Percentiles rank a stretch among this genome's conserved stretches.
Evolutionary conservation across 768 basidiomycete genomes (phyloP).

Genomic region (Lepiota venenata): DNA sequence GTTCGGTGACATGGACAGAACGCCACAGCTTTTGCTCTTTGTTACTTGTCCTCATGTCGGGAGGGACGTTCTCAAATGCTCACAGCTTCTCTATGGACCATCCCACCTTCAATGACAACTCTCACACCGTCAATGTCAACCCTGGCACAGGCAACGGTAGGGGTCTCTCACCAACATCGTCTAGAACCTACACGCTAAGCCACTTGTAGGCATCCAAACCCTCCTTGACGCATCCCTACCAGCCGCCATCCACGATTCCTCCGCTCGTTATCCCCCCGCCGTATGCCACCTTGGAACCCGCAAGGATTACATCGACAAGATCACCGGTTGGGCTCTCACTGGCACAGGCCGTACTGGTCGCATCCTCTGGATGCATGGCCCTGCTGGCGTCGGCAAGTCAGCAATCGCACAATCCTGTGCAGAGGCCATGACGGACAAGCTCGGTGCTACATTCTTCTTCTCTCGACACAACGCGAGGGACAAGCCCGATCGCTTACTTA

Average conservation of each 20-base stretch:
- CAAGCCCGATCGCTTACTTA: not conserved
- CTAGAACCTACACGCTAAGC: too few relatives aligned
- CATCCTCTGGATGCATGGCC: not conserved
- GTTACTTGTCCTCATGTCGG: too few relatives aligned
- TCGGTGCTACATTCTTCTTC: constrained; percentile 9
- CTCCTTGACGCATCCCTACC: too few relatives aligned
- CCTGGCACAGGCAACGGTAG: too few relatives aligned
- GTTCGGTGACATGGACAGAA: too few relatives aligned
- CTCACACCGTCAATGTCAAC: too few relatives aligned
- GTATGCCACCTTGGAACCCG: not conserved
- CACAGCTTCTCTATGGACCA: too few relatives aligned
- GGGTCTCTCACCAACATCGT: too few relatives aligned
- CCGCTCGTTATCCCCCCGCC: not conserved
- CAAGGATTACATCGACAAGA: not conserved
- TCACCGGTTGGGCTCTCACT: not conserved
- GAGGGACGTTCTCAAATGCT: too few relatives aligned
- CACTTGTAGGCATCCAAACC: too few relatives aligned
- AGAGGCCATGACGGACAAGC: not conserved
- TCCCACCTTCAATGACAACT: too few relatives aligned
- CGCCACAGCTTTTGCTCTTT: too few relatives aligned
- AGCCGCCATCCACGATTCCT: not conserved
- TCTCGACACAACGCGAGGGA: not conserved
- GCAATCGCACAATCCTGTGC: constrained; percentile 1
- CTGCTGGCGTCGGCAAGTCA: not conserved
- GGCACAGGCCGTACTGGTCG: not conserved